Percentiles rank a stretch among this genome's conserved stretches.
Conservation (phyloP, 257 asterid genomes). For the Rhazya stricta region DNA sequence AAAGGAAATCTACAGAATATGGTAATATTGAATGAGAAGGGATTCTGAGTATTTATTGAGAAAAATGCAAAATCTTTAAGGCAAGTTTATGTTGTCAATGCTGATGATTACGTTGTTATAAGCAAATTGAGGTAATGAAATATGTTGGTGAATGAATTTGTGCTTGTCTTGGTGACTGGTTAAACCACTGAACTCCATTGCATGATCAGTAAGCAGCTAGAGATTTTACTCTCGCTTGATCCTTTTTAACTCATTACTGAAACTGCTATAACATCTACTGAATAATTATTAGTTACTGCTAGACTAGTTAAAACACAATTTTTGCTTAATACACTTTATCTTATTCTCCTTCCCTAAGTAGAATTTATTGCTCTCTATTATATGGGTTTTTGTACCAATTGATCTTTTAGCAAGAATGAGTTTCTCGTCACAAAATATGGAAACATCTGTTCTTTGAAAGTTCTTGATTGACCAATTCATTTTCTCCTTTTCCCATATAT, state of each 20-base stretch:
- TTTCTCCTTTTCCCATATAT: not conserved
- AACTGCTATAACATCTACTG: not conserved
- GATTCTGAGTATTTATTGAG: not conserved
- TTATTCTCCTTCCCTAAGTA: not conserved
- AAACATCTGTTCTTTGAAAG: not conserved
- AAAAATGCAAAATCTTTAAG: not conserved
- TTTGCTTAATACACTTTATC: not conserved
- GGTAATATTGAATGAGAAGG: not conserved
- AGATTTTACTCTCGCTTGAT: not conserved
- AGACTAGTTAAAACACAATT: not conserved
- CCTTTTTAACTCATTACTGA: not conserved
- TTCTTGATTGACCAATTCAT: not conserved
- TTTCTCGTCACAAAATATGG: not conserved
- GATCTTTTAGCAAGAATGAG: not conserved
- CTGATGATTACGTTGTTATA: not conserved
- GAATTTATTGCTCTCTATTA: not conserved
- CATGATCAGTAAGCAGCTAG: not conserved
- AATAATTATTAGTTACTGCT: not conserved
- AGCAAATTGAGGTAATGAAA: not conserved
- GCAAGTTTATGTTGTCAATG: not conserved
- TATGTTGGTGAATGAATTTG: not conserved
- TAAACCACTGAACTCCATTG: not conserved
- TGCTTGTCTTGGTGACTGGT: not conserved
- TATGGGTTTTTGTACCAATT: not conserved
- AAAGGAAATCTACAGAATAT: not conserved